Conservation (phyloP, 2,329 filamentous ascomycete species). For the Orbilia oligospora region DNA sequence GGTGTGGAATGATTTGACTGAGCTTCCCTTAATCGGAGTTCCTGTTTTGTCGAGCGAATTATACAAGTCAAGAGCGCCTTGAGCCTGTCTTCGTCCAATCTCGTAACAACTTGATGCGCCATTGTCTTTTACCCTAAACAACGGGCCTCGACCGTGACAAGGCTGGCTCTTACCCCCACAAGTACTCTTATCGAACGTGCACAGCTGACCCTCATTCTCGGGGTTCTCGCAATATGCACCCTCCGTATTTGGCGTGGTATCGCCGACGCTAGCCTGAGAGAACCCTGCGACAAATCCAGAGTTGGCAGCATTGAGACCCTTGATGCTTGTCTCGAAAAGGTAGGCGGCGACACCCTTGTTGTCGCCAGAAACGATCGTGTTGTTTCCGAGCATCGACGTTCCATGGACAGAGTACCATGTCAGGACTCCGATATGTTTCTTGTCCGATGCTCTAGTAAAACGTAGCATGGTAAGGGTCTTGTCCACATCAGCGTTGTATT, state of each 20-base stretch:
- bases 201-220: conserved; percentile 71
- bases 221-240: conserved; percentile 92
- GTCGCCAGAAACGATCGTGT: conserved; percentile 91
- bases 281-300: conserved; percentile 87
- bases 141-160: conserved; percentile 81
- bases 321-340: conserved; percentile 81
- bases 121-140: conserved; percentile 75
- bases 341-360: conserved; percentile 95
- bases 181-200: conserved; percentile 85
- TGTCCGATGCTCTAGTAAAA: conserved; percentile 80
- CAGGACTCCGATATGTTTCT: conserved; percentile 79
- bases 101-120: conserved; percentile 79
- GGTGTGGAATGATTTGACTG: conserved; percentile 85
- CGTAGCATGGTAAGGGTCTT: conserved; percentile 80
- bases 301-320: conserved; percentile 72
- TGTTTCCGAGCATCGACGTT: conserved; percentile 91
- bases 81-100: conserved; percentile 80
- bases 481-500: conserved; percentile 72
- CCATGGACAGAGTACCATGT: conserved; percentile 95
- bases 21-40: conserved; percentile 68
- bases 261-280: conserved; percentile 90
- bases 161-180: conserved; percentile 80
- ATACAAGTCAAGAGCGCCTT: conserved; percentile 72
- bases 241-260: conserved; percentile 88
- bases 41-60: conserved; percentile 65